Evolutionary conservation across 1,284 basidiomycete species (phyloP), one percentile per base, ranked within the genome.

Genomic region (Puccinia coronata): DNA sequence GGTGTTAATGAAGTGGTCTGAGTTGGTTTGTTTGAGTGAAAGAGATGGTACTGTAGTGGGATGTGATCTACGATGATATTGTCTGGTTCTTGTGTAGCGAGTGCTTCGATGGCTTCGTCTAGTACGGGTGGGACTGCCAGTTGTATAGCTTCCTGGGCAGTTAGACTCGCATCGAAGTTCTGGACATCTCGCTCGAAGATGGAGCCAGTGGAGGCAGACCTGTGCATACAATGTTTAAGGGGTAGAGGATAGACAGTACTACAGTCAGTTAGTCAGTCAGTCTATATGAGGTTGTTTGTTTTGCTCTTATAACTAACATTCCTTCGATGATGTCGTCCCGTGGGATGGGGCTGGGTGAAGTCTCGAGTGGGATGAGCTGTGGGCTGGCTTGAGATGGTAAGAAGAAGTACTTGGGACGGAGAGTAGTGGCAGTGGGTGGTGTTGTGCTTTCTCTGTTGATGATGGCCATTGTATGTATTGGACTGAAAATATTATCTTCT

Each of bases 291-390:
- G 9, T 36, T 36, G 12, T 67, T 67, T 25, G 61, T n/a, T n/a
- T n/a, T n/a, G n/a, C n/a, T n/a, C n/a, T n/a, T 11, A 18, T 25
- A 12, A 51, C 74, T 59, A 20, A 76, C 74, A 76, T 76, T 65
- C 74, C 74, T 63, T 76, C 74, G 47, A 76, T 76, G 57, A 76
- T 76, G 34, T 76, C 74, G 61, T 76, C 74, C 41, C 74, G 41
- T 23, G 74, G 59, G 18, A 49, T 49, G 6, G 74, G 74, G 34
- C 74, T 76, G 28, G 74, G 74, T 4, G 74, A 41, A 65, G 25
- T 36, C 2, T 57, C 63, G 57, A 34, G 41, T 12, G 47, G 43
- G 65, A 43, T 67, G 65, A 28, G 39, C n/a, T n/a, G n/a, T n/a
- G n/a, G n/a, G n/a, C n/a, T n/a, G n/a, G n/a, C n/a, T n/a, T n/a